Percentiles rank a stretch among this genome's conserved stretches.
Conservation (phyloP, 805 yeast species). For the Yarrowia keelungensis region DNA sequence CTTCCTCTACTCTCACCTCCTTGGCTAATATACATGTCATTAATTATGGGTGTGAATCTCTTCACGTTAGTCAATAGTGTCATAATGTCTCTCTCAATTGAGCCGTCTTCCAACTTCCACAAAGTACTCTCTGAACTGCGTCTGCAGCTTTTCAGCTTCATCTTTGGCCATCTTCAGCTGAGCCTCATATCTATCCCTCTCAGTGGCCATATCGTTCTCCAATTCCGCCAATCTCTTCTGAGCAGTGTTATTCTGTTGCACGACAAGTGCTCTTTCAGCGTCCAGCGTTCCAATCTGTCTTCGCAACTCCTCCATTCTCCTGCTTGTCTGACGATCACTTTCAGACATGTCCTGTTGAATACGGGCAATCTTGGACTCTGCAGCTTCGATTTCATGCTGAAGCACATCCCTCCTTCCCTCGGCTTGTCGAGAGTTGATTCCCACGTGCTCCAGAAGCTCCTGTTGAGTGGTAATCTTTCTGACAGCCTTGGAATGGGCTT, state of each 20-base stretch:
- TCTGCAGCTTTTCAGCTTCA: conserved; percentile 21
- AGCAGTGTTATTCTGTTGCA: conserved; percentile 12
- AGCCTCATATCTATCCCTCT: conserved; percentile 2
- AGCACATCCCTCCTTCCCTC: conserved; percentile 13
- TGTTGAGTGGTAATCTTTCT: conserved; percentile 2
- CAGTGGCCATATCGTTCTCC: conserved; percentile 2
- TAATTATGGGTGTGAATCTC: neutral
- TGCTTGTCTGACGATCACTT: conserved; percentile 10
- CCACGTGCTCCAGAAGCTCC: conserved; percentile 16
- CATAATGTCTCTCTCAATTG: neutral
- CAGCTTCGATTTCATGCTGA: conserved; percentile 21
- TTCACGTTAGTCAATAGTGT: conserved; percentile 23
- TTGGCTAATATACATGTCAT: conserved; percentile 8
- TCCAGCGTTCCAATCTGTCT: conserved; percentile 24
- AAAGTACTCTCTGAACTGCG: conserved; percentile 29
- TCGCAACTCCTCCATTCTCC: conserved; percentile 25
- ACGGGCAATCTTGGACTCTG: conserved; percentile 21
- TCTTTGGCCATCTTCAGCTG: conserved; percentile 22
- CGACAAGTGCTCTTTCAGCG: conserved; percentile 27
- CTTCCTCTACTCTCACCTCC: no score
- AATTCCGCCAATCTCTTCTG: conserved; percentile 15
- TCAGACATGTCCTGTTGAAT: conserved; percentile 29
- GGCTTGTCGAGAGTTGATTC: conserved; percentile 7
- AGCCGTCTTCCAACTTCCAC: conserved; percentile 18
- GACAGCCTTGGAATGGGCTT: conserved; percentile 4